Evolutionary conservation across 257 asterid genomes (phyloP), one percentile per base, ranked within the genome.

Genomic region (Plectranthus barbatus): DNA sequence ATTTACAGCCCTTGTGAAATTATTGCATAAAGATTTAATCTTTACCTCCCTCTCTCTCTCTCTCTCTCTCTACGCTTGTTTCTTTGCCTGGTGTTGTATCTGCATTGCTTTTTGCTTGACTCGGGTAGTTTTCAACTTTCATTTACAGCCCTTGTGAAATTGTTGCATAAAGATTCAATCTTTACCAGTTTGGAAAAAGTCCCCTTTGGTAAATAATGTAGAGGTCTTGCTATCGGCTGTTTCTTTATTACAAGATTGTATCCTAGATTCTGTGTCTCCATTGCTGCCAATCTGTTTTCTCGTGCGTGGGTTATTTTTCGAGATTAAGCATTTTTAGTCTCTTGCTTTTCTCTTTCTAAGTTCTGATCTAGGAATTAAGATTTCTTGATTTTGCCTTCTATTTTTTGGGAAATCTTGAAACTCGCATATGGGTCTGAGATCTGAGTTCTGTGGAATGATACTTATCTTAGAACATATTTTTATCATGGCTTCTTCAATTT

Each of bases 21-120:
- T 51, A 46, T 63, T 69, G 68, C 29, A 6, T 41, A 39, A 67
- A 54, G 78, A 56, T 73, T 39, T 51, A 40, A 49, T 61, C 39
- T 66, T 60, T 11, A 53, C 52, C 33, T 54, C 17, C 31, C 56
- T 29, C n/a, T 15, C 37, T 60, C 40, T 67, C 20, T 45, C 7
- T 34, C 56, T 31, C 20, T 45, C 4, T 34, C 56, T 29, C n/a
- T 61, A 0, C 15, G 3, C 2, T 14, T 7, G n/a, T n/a, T 21
- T 44, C 51, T 14, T 24, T 26, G 15, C 10, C 7, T 52, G 3
- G 48, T 1, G 70, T 46, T 62, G 17, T 48, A 52, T 20, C 46
- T 54, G 72, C 39, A 44, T n/a, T 36, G 51, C 20, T 37, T 15
- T 40, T n/a, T 33, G 65, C 50, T 73, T 18, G 56, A 39, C 33